Percentiles rank a stretch among this genome's conserved stretches.
Conservation (phyloP, 2,329 filamentous ascomycete genomes). For the Aureobasidium sp. region DNA sequence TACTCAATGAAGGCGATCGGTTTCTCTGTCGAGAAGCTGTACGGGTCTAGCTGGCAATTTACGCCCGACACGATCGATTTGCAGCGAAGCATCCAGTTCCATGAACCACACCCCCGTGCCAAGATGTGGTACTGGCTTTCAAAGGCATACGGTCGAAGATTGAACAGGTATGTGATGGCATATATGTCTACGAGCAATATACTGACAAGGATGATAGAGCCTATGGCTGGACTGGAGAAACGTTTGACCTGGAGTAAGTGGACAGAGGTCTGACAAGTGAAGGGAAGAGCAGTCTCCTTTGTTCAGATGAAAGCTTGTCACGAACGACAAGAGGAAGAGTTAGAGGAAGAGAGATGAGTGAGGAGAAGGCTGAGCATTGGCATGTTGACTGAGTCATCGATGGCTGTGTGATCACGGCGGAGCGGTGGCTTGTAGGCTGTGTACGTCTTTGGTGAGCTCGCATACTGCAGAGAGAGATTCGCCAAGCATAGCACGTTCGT, state of each 20-base stretch:
- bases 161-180: constrained; percentile 36
- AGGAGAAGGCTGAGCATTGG: not conserved
- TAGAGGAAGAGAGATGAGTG: too few relatives aligned
- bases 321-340: too few relatives aligned
- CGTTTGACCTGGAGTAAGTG: constrained; percentile 21
- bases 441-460: not conserved
- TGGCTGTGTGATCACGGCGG: not conserved
- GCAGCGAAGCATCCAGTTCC: constrained; percentile 50
- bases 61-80: constrained; percentile 37
- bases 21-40: constrained; percentile 50
- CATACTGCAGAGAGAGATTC: not conserved
- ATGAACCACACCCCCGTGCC: constrained; percentile 51
- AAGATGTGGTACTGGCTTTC: constrained; percentile 47
- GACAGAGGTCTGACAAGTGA: not conserved
- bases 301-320: not conserved
- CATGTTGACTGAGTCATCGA: not conserved
- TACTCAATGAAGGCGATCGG: constrained; percentile 46
- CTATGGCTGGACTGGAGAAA: constrained; percentile 24
- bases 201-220: constrained; percentile 16
- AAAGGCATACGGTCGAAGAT: constrained; percentile 42
- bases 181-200: constrained; percentile 40
- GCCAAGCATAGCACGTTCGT: not conserved
- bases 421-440: not conserved
- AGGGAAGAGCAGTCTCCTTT: not conserved
- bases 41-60: constrained; percentile 57